Conservation (phyloP, 2,329 filamentous ascomycete genomes). For the Penicillium griseofulvum region DNA sequence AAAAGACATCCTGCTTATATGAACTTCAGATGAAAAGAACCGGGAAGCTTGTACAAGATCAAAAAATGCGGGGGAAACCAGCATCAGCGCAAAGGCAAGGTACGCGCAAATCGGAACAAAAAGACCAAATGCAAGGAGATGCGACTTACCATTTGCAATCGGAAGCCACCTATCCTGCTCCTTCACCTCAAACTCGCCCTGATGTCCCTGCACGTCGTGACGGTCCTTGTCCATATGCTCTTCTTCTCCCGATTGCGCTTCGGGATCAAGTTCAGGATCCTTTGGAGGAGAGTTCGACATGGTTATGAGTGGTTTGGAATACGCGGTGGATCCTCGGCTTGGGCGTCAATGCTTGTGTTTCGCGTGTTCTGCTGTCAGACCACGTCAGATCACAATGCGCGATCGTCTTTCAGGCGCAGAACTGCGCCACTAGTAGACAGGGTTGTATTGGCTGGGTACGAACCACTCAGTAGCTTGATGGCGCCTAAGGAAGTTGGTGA, state of each 20-base stretch:
- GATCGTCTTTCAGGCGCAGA: slow-evolving; percentile 27
- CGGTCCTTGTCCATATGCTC: slow-evolving; percentile 76
- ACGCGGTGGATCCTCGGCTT: slow-evolving; percentile 37
- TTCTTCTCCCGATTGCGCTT: slow-evolving; percentile 86
- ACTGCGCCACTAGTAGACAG: slow-evolving; percentile 24
- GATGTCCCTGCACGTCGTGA: slow-evolving; percentile 63
- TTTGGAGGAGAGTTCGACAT: slow-evolving; percentile 96
- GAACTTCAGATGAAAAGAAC: background rate
- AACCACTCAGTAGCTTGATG: slow-evolving; percentile 34
- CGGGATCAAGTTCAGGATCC: slow-evolving; percentile 83
- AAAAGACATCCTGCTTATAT: background rate
- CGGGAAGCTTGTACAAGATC: slow-evolving; percentile 1
- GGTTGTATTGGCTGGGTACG: slow-evolving; percentile 37
- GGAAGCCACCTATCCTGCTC: slow-evolving; percentile 99
- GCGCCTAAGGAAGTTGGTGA: slow-evolving; percentile 31
- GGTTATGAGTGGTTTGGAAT: slow-evolving; percentile 60
- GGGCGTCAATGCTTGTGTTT: slow-evolving; percentile 34
- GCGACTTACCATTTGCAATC: slow-evolving; percentile 97
- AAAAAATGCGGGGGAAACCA: slow-evolving; percentile 28
- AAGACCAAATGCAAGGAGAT: slow-evolving; percentile 37
- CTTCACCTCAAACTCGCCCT: slow-evolving; percentile 97
- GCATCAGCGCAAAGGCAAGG: slow-evolving; percentile 35
- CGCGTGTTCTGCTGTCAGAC: slow-evolving; percentile 43
- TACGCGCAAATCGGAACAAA: slow-evolving; percentile 54
- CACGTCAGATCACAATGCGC: slow-evolving; percentile 44